Base-by-base conservation (phyloP, 305 asterid genomes). In the Fraxinus xanthoxyloides region DNA sequence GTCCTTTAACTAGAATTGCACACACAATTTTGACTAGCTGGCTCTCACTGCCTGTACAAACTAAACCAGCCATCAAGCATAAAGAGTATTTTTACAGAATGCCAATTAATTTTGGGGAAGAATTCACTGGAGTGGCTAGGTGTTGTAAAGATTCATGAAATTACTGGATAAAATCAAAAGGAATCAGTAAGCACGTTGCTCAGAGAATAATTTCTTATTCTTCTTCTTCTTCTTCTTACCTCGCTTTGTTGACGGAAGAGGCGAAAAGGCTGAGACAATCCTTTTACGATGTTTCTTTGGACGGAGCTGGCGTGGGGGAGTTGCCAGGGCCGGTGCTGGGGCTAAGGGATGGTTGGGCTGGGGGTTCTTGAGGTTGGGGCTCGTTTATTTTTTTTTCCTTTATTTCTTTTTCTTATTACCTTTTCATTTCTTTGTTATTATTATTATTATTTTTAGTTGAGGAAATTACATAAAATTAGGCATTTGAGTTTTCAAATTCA, bases 1-100 rank as follows among this genome's bases (percentile, higher is more conserved):
- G 86, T 9, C 97, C 97, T 88, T 93, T 92, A 7, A 95, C 76
- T 79, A 91, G 88, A 81, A 93, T 77, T n/a, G 90, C 93, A 30
- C 88, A 87, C 24, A 93, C 86, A 77, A 89, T 63, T 87, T 81
- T 89, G 79, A 87, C 92, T 23, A 87, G 81, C 76, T 63, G 88
- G 82, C 80, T 81, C 72, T 90, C 97, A 40, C 80, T 83, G 77
- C 82, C 82, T 23, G 86, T 59, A n/a, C 78, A 67, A 82, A 82
- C 81, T 70, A 79, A 80, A 80, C 81, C 80, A 76, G 84, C 92
- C 98, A 94, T 92, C 35, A 73, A 77, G 76, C 74, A 83, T 24
- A 43, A 63, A 77, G 77, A 82, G 73, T 48, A 31, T 28, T 67
- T 28, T 38, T 28, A 28, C 9, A 67, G 36, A 26, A 3, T 28